Conservation (phyloP, 2,329 filamentous ascomycete genomes). For the Talaromyces sp. region DNA sequence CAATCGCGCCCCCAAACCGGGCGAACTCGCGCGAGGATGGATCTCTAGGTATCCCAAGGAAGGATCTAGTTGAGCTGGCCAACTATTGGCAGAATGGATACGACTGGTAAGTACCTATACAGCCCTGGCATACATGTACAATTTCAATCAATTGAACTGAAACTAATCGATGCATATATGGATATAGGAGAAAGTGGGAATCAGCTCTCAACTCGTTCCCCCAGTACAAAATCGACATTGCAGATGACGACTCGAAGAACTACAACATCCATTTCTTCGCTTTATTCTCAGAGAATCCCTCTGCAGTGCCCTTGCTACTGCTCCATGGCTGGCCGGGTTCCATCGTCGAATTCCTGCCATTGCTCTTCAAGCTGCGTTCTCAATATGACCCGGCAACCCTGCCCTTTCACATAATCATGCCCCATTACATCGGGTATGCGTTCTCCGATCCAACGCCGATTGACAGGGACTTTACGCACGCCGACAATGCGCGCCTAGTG, state of each 20-base stretch:
- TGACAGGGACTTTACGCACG: conserved; percentile 1
- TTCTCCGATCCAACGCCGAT: not conserved
- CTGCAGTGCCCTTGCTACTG: not conserved
- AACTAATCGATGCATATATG: not conserved
- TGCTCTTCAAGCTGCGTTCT: not conserved
- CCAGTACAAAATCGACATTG: not conserved
- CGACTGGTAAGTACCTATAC: not conserved
- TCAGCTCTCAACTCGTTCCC: conserved; percentile 1
- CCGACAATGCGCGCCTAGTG: not conserved
- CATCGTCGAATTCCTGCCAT: not conserved
- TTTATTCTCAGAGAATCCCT: not conserved
- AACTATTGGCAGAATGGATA: not conserved
- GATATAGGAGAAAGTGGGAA: conserved; percentile 2
- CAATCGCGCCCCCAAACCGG: not conserved
- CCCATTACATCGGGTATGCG: not conserved
- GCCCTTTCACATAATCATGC: not conserved
- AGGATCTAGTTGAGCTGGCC: not conserved
- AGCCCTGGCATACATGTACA: too few species aligned
- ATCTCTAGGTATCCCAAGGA: not conserved
- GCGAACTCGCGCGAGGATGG: not conserved
- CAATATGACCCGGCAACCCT: not conserved
- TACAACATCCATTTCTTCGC: conserved; percentile 2
- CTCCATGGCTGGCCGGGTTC: not conserved
- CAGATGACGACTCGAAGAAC: not conserved
- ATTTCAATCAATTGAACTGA: not conserved